Evolutionary conservation across 495 filamentous ascomycete species (phyloP).

Genomic region (Trichodelitschia bisporula): DNA sequence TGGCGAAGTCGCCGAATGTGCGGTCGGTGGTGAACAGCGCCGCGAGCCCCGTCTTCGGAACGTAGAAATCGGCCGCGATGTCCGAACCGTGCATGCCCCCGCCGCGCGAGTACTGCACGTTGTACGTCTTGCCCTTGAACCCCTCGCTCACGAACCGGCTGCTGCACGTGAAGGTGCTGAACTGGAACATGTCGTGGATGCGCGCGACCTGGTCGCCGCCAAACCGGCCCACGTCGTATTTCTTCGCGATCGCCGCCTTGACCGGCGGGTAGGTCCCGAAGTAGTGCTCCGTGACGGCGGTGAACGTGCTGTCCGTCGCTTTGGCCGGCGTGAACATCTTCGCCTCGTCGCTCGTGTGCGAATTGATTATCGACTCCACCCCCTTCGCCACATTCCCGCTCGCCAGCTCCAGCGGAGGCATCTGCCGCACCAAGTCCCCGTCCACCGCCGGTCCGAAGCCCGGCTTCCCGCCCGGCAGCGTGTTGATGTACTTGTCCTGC

Average conservation of each 20-base stretch:
- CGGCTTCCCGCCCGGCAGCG: not conserved
- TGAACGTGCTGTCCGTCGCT: not conserved
- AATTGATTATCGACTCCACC: not conserved
- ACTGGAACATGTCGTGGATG: not conserved
- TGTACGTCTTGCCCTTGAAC: not conserved
- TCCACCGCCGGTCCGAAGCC: not conserved
- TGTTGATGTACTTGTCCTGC: not conserved
- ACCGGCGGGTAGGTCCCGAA: not conserved
- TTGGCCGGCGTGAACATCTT: not conserved
- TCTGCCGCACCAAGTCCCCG: not conserved
- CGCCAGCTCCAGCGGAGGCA: not conserved
- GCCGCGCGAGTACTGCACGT: not conserved
- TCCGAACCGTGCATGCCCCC: not conserved
- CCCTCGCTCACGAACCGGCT: not conserved
- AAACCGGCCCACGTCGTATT: no score
- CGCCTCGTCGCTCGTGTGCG: not conserved
- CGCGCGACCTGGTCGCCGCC: not conserved
- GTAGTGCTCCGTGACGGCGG: not conserved
- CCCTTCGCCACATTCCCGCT: not conserved
- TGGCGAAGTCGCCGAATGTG: not conserved
- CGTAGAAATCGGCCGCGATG: not conserved
- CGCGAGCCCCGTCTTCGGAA: not conserved
- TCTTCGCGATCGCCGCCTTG: not conserved
- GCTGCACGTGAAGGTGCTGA: not conserved
- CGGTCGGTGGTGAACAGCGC: not conserved